Base-by-base conservation (phyloP, 441 rosid genomes). In the Erodium texanum region DNA sequence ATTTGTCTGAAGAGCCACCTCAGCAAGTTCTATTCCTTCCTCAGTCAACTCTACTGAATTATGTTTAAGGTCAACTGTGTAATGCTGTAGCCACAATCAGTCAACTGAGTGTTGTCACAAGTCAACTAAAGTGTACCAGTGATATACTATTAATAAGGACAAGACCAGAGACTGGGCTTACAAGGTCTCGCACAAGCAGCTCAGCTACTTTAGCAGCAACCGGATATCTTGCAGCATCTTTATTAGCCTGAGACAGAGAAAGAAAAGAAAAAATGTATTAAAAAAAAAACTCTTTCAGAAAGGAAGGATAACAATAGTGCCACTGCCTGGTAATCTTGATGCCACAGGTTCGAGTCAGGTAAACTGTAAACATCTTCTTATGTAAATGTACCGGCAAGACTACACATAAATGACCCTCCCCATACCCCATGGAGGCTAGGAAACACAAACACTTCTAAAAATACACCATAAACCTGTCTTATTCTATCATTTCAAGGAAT, bases 121-220 rank as follows among this genome's bases (percentile, higher is more conserved):
- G 24, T 59, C 61, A 68, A 62, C 66, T 61, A 8, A 45, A 32
- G 48, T 36, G 73, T 58, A 65, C 16, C 66, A 64, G 65, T 65
- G 64, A 58, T 22, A 73, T 15, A 68, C 63, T 18, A 36, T 7
- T 20, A 50, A 38, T 22, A 19, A 69, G 74, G 65, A 74, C 19
- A 56, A 68, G 68, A 22, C 41, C 45, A 59, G 67, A 65, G 71
- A 73, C n/a, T 58, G 64, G 68, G 86, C 98, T 77, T 77, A 93
- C 98, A 67, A 75, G 58, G 68, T 87, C 93, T 70, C 77, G 83
- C 70, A 82, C 36, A n/a, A 93, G 94, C 79, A 93, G 83, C 84
- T 93, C 97, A 69, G 97, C 98, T 45, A 93, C 97, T 84, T 89
- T 90, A 23, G 97, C 96, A 70, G 98, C 97, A 78, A 93, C 98